Evolutionary conservation across 2,329 filamentous ascomycete genomes (phyloP).

Genomic region (Basipetospora chlamydospora): DNA sequence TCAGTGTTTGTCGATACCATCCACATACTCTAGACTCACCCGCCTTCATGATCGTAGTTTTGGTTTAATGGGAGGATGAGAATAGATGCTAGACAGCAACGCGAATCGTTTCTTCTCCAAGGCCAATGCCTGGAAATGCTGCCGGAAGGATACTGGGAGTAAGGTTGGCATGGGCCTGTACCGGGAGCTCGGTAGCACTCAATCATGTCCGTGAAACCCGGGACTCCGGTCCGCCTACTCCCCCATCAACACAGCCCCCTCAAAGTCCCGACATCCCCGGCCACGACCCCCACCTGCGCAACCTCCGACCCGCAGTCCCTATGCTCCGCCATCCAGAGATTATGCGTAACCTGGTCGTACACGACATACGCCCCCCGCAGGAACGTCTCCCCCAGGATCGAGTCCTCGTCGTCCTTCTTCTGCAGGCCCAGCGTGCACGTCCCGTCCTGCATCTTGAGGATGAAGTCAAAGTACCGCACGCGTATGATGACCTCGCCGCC

Average conservation of each 20-base stretch:
- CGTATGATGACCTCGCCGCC: conserved; percentile 19
- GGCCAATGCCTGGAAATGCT: too few species aligned
- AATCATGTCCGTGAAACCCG: too few species aligned
- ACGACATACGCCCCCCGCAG: conserved; percentile 23
- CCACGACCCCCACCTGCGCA: conserved; percentile 17
- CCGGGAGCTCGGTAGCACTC: too few species aligned
- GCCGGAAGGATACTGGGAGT: too few species aligned
- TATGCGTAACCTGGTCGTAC: conserved; percentile 22
- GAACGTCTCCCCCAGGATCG: conserved; percentile 23
- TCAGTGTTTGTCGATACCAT: too few species aligned
- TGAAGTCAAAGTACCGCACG: conserved; percentile 32
- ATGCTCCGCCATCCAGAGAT: conserved; percentile 23
- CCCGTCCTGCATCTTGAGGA: conserved; percentile 28
- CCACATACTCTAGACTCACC: too few species aligned
- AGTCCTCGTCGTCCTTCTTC: conserved; percentile 15
- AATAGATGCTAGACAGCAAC: too few species aligned
- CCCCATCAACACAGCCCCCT: conserved; percentile 3
- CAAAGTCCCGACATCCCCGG: conserved; percentile 12
- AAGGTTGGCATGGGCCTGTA: too few species aligned
- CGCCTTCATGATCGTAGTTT: too few species aligned
- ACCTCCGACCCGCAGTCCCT: conserved; percentile 21
- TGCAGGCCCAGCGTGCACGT: conserved; percentile 22
- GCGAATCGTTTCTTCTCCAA: too few species aligned
- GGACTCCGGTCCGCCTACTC: too few species aligned
- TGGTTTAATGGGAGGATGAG: too few species aligned